phyloP scores from a whole-genome alignment of 257 asterid genomes.

The Nicotiana sylvestris region DNA sequence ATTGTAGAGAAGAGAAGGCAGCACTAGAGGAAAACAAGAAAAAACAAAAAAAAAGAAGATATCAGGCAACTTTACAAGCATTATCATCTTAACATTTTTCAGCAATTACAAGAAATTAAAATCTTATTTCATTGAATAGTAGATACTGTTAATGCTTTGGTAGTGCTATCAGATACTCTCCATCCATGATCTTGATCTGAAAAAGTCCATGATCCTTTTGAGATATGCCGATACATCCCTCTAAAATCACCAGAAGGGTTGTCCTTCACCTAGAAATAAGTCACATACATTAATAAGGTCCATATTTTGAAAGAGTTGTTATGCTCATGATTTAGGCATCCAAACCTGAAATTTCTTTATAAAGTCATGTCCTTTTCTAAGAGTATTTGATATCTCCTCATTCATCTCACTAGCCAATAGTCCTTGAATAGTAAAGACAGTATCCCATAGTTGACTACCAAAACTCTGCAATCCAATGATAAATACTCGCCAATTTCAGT shows the following conservation, averaged over 20 bases:
- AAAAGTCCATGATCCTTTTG: slow-evolving; percentile 94
- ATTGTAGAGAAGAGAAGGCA: slow-evolving; percentile 75
- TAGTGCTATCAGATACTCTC: slow-evolving; percentile 95
- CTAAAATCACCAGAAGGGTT: slow-evolving; percentile 72
- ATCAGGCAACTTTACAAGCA: neutral
- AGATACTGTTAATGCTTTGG: slow-evolving; percentile 77
- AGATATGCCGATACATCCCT: slow-evolving; percentile 73
- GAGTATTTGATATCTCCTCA: slow-evolving; percentile 61
- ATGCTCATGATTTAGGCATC: neutral
- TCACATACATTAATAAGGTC: neutral
- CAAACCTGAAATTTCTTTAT: slow-evolving; percentile 73
- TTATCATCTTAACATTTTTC: neutral
- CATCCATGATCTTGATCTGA: slow-evolving; percentile 97
- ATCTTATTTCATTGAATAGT: neutral
- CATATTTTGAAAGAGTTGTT: neutral
- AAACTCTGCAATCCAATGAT: slow-evolving; percentile 50
- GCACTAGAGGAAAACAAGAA: slow-evolving; percentile 28
- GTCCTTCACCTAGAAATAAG: slow-evolving; percentile 47
- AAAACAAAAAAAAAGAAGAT: neutral
- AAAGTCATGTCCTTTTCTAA: slow-evolving; percentile 66
- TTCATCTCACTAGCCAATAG: slow-evolving; percentile 54
- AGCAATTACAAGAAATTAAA: neutral
- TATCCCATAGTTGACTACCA: slow-evolving; percentile 90
- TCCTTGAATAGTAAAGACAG: slow-evolving; percentile 76
- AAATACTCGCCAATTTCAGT: neutral